Percentiles rank a stretch among this genome's conserved stretches.
Conservation (phyloP, 257 asterid species). For the Anisodus acutangulus region DNA sequence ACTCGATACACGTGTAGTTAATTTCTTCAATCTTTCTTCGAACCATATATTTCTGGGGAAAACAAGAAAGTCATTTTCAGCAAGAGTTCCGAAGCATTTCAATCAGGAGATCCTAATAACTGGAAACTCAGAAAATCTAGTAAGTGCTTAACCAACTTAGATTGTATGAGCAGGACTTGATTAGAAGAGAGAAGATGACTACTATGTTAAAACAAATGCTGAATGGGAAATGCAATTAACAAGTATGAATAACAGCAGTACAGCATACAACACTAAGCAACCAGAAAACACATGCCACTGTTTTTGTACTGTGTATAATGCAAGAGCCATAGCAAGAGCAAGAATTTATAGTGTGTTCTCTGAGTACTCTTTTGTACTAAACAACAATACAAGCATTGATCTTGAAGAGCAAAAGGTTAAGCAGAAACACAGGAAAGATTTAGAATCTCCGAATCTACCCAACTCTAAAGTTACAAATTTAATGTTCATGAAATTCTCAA, state of each 20-base stretch:
- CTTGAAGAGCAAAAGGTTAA: not conserved
- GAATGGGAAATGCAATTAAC: not conserved
- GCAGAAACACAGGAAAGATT: not conserved
- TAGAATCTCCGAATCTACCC: not conserved
- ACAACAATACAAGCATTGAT: not conserved
- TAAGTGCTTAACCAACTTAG: not conserved
- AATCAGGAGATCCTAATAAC: slow-evolving; percentile 16
- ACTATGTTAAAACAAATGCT: slow-evolving; percentile 15
- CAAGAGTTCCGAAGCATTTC: not conserved
- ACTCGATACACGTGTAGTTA: slow-evolving; percentile 70
- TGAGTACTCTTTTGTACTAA: not conserved
- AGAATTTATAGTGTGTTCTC: slow-evolving; percentile 2
- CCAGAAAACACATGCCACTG: not conserved
- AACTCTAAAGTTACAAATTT: not conserved
- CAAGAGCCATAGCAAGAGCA: not conserved
- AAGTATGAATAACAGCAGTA: not conserved
- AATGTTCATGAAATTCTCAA: not conserved
- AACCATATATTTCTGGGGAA: slow-evolving; percentile 82
- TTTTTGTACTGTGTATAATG: not conserved
- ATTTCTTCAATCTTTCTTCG: slow-evolving; percentile 88
- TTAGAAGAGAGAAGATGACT: not conserved
- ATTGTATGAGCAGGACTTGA: not conserved
- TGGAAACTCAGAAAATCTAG: not conserved
- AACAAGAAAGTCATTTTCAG: not conserved
- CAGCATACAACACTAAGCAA: not conserved